Evolutionary conservation across 1,284 basidiomycete species (phyloP), one percentile per base, ranked within the genome.

Genomic region (Trichosporon ovoides): DNA sequence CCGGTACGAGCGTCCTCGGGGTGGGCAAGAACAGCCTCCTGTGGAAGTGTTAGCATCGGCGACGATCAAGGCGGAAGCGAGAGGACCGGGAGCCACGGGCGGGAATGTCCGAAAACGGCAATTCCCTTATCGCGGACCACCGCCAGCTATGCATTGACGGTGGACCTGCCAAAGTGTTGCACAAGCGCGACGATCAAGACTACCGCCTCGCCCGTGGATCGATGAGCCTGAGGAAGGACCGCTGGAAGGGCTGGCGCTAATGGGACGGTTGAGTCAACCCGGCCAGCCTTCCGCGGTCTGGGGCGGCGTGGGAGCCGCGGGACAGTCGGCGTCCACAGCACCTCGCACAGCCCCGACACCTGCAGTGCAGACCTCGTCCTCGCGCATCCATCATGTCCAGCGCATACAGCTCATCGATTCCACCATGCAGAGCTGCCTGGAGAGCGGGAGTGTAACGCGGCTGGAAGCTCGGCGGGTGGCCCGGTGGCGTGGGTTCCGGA

Each of bases 1-100:
- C 92, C 92, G 61, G 77, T 74, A 64, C 91, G 88, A 61, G 87
- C 84, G 62, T 91, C 89, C 37, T 89, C 87, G 24, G 84, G 82
- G 77, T 87, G 81, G 55, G 81, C 83, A 63, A 82, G 77, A 77
- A 95, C 89, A 70, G 88, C 90, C 81, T 93, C 90, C 78, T 81
- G 71, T 56, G 64, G 18, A 11, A 37, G 48, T 53, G 52, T 59
- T 9, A 59, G 58, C 33, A 36, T 13, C 50, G 35, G 46, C 20
- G 11, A n/a, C 22, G 14, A 31, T 48, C 43, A 48, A 13, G n/a
- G n/a, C n/a, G n/a, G n/a, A n/a, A n/a, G n/a, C n/a, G n/a, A n/a
- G n/a, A 9, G 28, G n/a, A n/a, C n/a, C 7, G 24, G 43, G 14
- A 48, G 43, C 7, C 14, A 48, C 16, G 43, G 22, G 43, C 11